These are phyloP conservation scores for Geotrichum aggregatum DNA, from an alignment of 1,139 yeast species.

Conservation along the genomic window DNA sequence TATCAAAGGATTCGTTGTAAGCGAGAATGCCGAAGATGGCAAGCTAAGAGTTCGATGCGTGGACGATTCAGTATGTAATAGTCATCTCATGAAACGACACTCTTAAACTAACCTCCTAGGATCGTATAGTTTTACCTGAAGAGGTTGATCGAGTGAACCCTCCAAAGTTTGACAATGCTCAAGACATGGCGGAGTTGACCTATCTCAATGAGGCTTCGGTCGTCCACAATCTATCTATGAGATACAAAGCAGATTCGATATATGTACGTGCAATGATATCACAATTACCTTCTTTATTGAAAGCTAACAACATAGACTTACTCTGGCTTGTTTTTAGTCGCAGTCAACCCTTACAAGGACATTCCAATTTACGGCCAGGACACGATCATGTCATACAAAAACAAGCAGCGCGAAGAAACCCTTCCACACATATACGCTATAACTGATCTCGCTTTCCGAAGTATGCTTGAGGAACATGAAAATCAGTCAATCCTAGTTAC, in stretches of 20 bases:
- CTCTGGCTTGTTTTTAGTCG: slow-evolving; percentile 87
- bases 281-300: neutral
- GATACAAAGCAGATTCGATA: slow-evolving; percentile 75
- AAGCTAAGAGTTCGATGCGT: slow-evolving; percentile 51
- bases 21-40: slow-evolving; percentile 48
- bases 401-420: slow-evolving; percentile 45
- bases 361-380: slow-evolving; percentile 70
- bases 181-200: slow-evolving; percentile 94
- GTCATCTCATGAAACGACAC: neutral
- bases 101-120: slow-evolving; percentile 30
- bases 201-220: slow-evolving; percentile 94
- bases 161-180: slow-evolving; percentile 82
- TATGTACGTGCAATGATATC: slow-evolving; percentile 49
- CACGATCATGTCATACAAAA: slow-evolving; percentile 52
- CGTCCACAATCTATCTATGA: slow-evolving; percentile 67
- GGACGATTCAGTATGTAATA: slow-evolving; percentile 44
- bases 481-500: slow-evolving; percentile 92
- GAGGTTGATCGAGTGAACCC: slow-evolving; percentile 71
- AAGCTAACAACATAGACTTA: slow-evolving; percentile 42
- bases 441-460: slow-evolving; percentile 82
- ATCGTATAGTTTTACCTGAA: slow-evolving; percentile 44
- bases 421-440: slow-evolving; percentile 87
- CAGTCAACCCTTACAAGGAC: slow-evolving; percentile 84
- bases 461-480: slow-evolving; percentile 61
- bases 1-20: slow-evolving; percentile 63